phyloP scores from a whole-genome alignment of 73 alveolate genomes.

The Symbiodinium pilosum region DNA sequence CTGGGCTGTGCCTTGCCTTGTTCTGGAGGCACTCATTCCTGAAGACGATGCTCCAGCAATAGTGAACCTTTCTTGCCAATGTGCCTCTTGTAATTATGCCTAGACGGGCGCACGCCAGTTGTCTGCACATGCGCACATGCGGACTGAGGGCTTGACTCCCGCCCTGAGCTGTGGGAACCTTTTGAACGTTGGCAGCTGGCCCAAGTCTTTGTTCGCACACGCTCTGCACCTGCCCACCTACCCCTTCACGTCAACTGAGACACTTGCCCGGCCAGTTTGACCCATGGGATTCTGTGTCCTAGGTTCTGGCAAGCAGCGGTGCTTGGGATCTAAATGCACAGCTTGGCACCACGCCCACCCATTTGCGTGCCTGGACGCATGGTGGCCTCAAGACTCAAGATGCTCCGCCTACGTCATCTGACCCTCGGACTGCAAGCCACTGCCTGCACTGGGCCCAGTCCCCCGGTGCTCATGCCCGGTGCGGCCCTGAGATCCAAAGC shows the following conservation, averaged over 20 bases:
- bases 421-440: not conserved
- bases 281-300: constrained; percentile 72
- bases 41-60: no score
- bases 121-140: no score
- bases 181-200: no score
- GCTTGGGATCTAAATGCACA: not conserved
- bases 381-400: constrained; percentile 1
- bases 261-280: constrained; percentile 49
- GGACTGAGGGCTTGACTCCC: constrained; percentile 36
- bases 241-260: no score
- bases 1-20: constrained; percentile 83
- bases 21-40: constrained; percentile 85
- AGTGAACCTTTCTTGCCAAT: no score
- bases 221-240: not conserved
- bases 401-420: no score
- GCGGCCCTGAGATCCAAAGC: constrained; percentile 11
- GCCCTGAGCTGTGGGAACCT: constrained; percentile 77
- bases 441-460: constrained; percentile 54
- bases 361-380: constrained; percentile 82
- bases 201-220: not conserved
- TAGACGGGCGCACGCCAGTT: no score
- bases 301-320: not conserved
- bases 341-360: constrained; percentile 26
- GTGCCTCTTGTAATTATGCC: no score
- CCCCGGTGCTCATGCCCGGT: constrained; percentile 33